Conservation (phyloP, 306 rosid genomes). For the Medicago arabica region DNA sequence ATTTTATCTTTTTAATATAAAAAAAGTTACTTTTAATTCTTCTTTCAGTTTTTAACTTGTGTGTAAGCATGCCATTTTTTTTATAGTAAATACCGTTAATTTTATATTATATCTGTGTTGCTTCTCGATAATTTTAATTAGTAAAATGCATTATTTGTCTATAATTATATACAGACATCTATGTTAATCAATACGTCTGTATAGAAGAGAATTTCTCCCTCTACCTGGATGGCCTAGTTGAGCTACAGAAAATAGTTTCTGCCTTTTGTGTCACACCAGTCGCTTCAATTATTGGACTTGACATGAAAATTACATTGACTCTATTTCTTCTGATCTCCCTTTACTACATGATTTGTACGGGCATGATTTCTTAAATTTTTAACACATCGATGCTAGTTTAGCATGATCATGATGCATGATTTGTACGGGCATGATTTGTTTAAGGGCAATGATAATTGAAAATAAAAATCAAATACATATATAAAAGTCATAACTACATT, state of each 20-base stretch:
- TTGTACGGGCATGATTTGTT: too few species aligned
- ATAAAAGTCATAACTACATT: too few species aligned
- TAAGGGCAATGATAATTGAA: too few species aligned
- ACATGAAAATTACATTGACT: neutral
- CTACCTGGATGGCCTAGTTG: slow-evolving; percentile 31
- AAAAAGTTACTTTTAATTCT: too few species aligned
- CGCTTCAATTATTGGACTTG: slow-evolving; percentile 39
- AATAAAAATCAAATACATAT: too few species aligned
- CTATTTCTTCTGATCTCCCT: neutral
- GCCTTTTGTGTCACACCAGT: slow-evolving; percentile 32
- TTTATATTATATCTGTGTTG: neutral
- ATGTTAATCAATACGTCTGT: neutral
- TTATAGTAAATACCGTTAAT: neutral
- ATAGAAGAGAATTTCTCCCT: neutral
- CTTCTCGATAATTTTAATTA: neutral
- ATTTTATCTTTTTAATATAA: too few species aligned
- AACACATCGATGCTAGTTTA: neutral
- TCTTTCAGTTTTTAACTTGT: too few species aligned
- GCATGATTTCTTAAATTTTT: neutral
- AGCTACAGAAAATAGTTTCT: slow-evolving; percentile 36
- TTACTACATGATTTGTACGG: neutral
- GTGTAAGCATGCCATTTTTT: too few species aligned
- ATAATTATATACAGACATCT: neutral
- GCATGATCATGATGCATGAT: too few species aligned
- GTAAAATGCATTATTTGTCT: neutral